Evolutionary conservation across 2,329 filamentous ascomycete genomes (phyloP), one percentile per base, ranked within the genome.

Genomic region (Xylariomycetidae sp.): DNA sequence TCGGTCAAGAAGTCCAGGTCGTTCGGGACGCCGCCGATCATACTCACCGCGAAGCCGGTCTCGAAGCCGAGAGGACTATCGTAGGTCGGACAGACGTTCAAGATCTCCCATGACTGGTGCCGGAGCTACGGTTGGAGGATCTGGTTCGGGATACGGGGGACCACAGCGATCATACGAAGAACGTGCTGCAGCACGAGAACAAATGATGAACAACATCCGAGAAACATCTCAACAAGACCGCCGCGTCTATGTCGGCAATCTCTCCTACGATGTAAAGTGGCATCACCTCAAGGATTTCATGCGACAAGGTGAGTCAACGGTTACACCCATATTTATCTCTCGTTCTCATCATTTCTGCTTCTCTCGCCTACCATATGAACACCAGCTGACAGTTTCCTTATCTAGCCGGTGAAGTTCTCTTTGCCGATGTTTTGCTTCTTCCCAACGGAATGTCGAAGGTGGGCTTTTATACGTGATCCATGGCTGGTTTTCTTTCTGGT

Each of bases 361-460:
- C n/a, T n/a, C n/a, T n/a, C n/a, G n/a, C n/a, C n/a, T n/a, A n/a
- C n/a, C n/a, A n/a, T n/a, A n/a, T n/a, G n/a, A n/a, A n/a, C n/a
- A n/a, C n/a, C n/a, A n/a, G n/a, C n/a, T n/a, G n/a, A n/a, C n/a
- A n/a, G n/a, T n/a, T n/a, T n/a, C n/a, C n/a, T n/a, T n/a, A n/a
- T 58, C 38, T 68, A 97, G 92, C 92, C 73, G 92, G 92, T 78
- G 90, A 97, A 69, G 92, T 98, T 66, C 81, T 97, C 72, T 98
- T 95, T 73, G 92, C 92, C 74, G 92, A 98, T 78, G 92, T 98
- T 62, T 82, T 98, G 70, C 77, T 95, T 68, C 88, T 98, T 83
- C 92, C 92, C 61, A 98, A 98, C 79, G 92, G 92, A 89, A 98
- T 98, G 92, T 97, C 90, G 87, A 98, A 98, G 90, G 90, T 97